These are phyloP conservation scores for Ophiognomonia clavigignenti-juglandacearum DNA, from an alignment of 2,329 filamentous ascomycete genomes.

Conservation along the genomic window DNA sequence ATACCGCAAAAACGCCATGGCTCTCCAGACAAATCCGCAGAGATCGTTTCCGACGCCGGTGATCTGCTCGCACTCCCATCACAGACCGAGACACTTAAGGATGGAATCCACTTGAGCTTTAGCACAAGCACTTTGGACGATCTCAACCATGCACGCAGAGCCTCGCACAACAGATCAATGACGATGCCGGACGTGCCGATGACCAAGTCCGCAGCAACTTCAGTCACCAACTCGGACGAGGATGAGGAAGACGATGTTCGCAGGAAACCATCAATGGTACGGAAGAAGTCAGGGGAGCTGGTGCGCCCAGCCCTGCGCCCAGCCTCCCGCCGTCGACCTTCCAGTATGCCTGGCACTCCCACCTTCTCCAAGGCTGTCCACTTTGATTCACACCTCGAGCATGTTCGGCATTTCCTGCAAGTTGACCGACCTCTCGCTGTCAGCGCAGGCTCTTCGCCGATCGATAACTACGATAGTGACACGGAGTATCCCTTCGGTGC, in stretches of 20 bases:
- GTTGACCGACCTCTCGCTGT: slow-evolving; percentile 94
- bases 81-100: slow-evolving; percentile 26
- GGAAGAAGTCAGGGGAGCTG: slow-evolving; percentile 97
- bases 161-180: slow-evolving; percentile 48
- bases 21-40: slow-evolving; percentile 41
- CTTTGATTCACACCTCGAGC: slow-evolving; percentile 93
- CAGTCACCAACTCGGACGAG: slow-evolving; percentile 53
- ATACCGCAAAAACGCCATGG: slow-evolving; percentile 63
- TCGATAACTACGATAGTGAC: slow-evolving; percentile 82
- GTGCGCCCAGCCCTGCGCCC: slow-evolving; percentile 86
- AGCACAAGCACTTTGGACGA: slow-evolving; percentile 41
- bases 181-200: slow-evolving; percentile 50
- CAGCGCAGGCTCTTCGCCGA: slow-evolving; percentile 87
- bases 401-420: slow-evolving; percentile 92
- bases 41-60: slow-evolving; percentile 22
- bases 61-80: slow-evolving; percentile 32
- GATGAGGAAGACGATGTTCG: slow-evolving; percentile 53
- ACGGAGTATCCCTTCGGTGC: slow-evolving; percentile 79
- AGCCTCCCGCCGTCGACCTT: slow-evolving; percentile 74
- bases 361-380: slow-evolving; percentile 97
- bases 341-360: slow-evolving; percentile 95
- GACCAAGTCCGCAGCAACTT: slow-evolving; percentile 43
- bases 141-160: slow-evolving; percentile 35
- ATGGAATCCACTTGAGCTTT: slow-evolving; percentile 41
- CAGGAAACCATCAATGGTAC: slow-evolving; percentile 83